Evolutionary conservation across 2,329 filamentous ascomycete genomes (phyloP).

Genomic region (Aspergillus floridensis): DNA sequence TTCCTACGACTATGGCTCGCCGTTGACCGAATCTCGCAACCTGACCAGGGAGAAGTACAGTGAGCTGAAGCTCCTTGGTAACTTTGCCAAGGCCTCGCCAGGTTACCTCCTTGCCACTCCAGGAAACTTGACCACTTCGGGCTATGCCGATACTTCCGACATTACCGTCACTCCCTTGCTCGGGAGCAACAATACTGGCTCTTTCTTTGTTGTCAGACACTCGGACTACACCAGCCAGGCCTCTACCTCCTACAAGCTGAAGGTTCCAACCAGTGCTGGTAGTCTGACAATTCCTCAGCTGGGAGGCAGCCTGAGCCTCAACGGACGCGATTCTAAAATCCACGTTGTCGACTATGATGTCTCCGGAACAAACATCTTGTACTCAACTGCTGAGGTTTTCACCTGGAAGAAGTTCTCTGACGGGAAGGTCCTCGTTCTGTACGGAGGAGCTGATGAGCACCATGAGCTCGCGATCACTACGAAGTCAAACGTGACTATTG

Average conservation of each 20-base stretch:
- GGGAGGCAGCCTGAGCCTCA: slow-evolving; percentile 37
- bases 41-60: slow-evolving; percentile 73
- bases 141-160: slow-evolving; percentile 54
- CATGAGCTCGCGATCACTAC: slow-evolving; percentile 42
- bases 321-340: slow-evolving; percentile 46
- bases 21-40: slow-evolving; percentile 67
- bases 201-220: slow-evolving; percentile 65
- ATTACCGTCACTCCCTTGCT: slow-evolving; percentile 62
- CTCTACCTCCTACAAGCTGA: slow-evolving; percentile 62
- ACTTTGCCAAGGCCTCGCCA: slow-evolving; percentile 71
- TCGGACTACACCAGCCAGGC: slow-evolving; percentile 59
- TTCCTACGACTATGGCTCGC: slow-evolving; percentile 60
- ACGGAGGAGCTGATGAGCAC: slow-evolving; percentile 40
- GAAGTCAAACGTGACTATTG: slow-evolving; percentile 24
- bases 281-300: slow-evolving; percentile 42
- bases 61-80: slow-evolving; percentile 72
- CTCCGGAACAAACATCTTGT: slow-evolving; percentile 40
- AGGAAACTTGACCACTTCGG: slow-evolving; percentile 39
- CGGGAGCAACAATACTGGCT: slow-evolving; percentile 49
- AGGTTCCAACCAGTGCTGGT: slow-evolving; percentile 47
- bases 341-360: slow-evolving; percentile 45
- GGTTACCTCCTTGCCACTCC: slow-evolving; percentile 63
- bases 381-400: slow-evolving; percentile 46
- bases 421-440: slow-evolving; percentile 49
- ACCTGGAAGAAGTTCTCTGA: slow-evolving; percentile 58